phyloP scores from a whole-genome alignment of 106 monocot genomes.

The Platanthera guangdongensis region DNA sequence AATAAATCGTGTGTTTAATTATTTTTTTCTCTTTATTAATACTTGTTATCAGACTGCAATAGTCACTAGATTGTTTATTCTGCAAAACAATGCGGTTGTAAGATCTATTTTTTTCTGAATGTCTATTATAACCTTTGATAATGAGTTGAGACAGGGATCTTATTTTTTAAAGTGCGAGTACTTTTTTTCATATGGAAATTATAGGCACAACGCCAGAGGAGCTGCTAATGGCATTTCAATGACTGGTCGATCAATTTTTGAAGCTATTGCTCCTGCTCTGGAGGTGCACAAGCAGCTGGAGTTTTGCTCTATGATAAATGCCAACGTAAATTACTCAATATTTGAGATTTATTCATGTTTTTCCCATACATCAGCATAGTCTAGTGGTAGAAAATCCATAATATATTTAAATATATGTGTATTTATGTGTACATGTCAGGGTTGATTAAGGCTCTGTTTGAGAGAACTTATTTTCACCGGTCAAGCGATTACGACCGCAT shows the following conservation, averaged over 20 bases:
- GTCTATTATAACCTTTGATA: background rate
- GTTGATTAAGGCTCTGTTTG: background rate
- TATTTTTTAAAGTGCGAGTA: background rate
- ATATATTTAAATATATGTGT: background rate
- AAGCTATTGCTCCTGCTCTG: constrained; percentile 40
- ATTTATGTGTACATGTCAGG: background rate
- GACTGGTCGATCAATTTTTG: constrained; percentile 28
- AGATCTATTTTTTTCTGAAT: background rate
- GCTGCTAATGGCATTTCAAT: constrained; percentile 49
- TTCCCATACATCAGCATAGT: background rate
- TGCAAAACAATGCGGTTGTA: constrained; percentile 43
- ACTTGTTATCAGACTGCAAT: constrained; percentile 9
- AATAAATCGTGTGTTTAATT: background rate
- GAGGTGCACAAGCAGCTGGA: constrained; percentile 5
- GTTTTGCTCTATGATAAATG: background rate
- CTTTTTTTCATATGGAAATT: background rate
- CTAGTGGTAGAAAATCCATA: background rate
- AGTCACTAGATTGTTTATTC: constrained; percentile 30
- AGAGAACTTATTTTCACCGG: too few species aligned
- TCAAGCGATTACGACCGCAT: too few species aligned
- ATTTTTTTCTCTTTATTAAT: background rate
- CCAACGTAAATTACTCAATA: background rate
- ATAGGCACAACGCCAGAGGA: constrained; percentile 41
- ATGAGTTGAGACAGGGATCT: background rate
- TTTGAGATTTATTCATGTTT: background rate